Percentiles rank a stretch among this genome's conserved stretches.
Conservation (phyloP, 2,329 filamentous ascomycete species). For the Fusarium begoniae region DNA sequence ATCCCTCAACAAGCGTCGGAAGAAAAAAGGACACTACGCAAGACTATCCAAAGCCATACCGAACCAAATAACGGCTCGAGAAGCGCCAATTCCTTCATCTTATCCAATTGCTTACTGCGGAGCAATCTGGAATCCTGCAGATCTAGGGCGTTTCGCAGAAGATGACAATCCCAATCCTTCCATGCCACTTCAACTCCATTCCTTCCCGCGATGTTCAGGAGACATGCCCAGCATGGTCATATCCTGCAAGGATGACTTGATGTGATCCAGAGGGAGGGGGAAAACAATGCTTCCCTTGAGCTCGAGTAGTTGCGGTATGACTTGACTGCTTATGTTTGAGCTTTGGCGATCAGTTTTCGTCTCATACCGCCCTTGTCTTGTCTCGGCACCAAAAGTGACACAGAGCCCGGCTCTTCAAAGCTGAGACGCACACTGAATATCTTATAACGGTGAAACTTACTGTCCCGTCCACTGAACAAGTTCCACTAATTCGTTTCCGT, state of each 20-base stretch:
- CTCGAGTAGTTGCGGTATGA: not conserved
- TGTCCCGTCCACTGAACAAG: not conserved
- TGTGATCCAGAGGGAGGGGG: not conserved
- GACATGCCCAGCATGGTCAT: not conserved
- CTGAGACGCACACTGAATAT: not conserved
- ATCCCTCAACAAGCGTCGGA: conserved; percentile 1
- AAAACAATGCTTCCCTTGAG: not conserved
- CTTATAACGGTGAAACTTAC: not conserved
- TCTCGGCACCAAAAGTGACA: conserved; percentile 10
- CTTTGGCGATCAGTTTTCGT: not conserved
- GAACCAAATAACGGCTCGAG: not conserved
- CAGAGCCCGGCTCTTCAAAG: not conserved
- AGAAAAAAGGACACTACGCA: not conserved
- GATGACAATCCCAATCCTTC: conserved; percentile 1
- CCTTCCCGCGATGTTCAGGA: conserved; percentile 18
- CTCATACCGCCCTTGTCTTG: conserved; percentile 13
- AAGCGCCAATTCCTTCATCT: not conserved
- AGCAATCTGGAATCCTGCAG: not conserved
- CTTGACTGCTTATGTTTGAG: not conserved
- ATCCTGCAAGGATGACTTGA: not conserved
- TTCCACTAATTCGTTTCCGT: conserved; percentile 10
- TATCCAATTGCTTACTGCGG: not conserved
- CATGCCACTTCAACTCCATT: not conserved
- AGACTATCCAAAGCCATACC: not conserved
- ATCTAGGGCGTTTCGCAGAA: not conserved